Evolutionary conservation across 805 yeast genomes (phyloP).

Genomic region (Barnettozyma sp.): DNA sequence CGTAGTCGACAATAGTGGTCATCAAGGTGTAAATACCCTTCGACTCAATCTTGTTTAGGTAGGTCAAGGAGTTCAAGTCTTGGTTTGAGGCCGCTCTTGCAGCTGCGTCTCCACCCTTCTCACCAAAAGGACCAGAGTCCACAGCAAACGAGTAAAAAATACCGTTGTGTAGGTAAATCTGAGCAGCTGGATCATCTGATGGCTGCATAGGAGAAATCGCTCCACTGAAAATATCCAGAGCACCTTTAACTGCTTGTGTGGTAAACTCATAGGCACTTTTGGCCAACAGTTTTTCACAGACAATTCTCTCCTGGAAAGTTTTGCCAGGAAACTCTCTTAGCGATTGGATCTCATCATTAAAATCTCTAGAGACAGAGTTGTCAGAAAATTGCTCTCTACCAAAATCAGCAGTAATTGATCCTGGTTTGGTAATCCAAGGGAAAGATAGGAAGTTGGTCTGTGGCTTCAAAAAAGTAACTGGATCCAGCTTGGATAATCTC

Average conservation of each 20-base stretch:
- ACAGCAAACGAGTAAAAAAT: constrained; percentile 80
- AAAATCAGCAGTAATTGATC: constrained; percentile 21
- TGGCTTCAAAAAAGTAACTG: constrained; percentile 56
- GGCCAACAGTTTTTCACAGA: constrained; percentile 68
- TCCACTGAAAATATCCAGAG: constrained; percentile 67
- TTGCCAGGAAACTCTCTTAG: constrained; percentile 62
- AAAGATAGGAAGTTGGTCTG: constrained; percentile 51
- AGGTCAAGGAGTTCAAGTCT: constrained; percentile 68
- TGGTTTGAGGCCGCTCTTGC: constrained; percentile 73
- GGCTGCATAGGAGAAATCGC: constrained; percentile 76
- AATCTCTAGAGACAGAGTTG: constrained; percentile 51
- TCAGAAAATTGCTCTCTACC: constrained; percentile 23
- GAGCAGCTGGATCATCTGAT: constrained; percentile 52
- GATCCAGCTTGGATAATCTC: constrained; percentile 35
- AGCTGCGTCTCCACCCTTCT: constrained; percentile 77
- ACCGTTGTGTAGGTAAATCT: constrained; percentile 71
- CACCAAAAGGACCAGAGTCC: constrained; percentile 58
- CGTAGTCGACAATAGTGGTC: constrained; percentile 83
- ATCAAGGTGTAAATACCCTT: constrained; percentile 62
- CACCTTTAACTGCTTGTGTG: constrained; percentile 68
- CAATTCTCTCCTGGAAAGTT: constrained; percentile 56
- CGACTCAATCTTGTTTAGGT: constrained; percentile 58
- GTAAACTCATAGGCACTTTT: constrained; percentile 74
- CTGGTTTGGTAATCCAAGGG: constrained; percentile 60
- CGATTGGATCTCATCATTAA: constrained; percentile 88